These are phyloP conservation scores for Medicago arabica DNA, from an alignment of 306 rosid species.

Conservation along the genomic window DNA sequence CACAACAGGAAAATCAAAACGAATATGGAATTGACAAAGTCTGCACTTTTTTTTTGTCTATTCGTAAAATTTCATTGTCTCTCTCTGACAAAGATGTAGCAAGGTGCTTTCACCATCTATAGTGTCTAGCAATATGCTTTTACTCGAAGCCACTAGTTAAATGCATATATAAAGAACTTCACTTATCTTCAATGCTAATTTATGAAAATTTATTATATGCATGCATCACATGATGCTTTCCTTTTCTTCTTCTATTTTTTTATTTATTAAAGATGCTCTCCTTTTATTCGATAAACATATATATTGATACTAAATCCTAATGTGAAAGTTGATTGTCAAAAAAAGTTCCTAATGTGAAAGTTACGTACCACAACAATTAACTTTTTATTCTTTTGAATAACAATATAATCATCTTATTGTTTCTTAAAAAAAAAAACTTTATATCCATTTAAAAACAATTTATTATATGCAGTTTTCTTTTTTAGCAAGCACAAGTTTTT, in stretches of 20 bases:
- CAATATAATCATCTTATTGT: no score
- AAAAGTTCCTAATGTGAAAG: no score
- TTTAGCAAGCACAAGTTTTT: neutral
- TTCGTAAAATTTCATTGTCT: constrained; percentile 18
- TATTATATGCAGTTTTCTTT: no score
- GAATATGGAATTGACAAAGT: constrained; percentile 47
- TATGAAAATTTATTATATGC: neutral
- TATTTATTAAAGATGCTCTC: neutral
- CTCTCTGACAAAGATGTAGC: constrained; percentile 42
- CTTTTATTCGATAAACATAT: neutral
- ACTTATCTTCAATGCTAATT: neutral
- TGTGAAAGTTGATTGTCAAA: no score
- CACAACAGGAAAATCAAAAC: constrained; percentile 10
- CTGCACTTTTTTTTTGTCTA: constrained; percentile 21
- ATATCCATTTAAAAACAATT: no score
- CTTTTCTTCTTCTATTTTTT: neutral
- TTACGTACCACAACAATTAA: no score
- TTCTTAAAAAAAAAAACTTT: no score
- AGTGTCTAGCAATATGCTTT: constrained; percentile 4
- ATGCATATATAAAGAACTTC: neutral
- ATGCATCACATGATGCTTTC: constrained; percentile 2
- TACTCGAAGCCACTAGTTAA: constrained; percentile 13
- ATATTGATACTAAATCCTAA: no score
- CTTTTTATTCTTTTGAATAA: no score
- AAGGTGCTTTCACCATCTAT: constrained; percentile 26